phyloP scores from a whole-genome alignment of 306 rosid genomes.

The Vicia faba region DNA sequence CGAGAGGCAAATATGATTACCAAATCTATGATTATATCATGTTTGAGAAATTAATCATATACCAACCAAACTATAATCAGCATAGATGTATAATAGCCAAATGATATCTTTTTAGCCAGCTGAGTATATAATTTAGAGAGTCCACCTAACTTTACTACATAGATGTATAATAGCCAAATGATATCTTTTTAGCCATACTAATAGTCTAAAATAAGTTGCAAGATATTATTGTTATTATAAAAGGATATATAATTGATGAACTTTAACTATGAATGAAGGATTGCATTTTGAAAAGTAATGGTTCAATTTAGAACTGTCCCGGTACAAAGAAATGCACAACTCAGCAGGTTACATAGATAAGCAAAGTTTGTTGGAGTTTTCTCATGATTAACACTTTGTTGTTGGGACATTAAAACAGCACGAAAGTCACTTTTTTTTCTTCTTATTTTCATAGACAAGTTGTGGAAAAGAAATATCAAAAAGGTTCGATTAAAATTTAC shows the following conservation, averaged over 20 bases:
- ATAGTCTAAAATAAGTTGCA: slow-evolving; percentile 13
- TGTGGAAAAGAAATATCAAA: slow-evolving; percentile 35
- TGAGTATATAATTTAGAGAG: too few relatives aligned
- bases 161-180: too few relatives aligned
- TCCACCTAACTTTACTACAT: too few relatives aligned
- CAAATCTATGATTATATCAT: background rate
- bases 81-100: too few relatives aligned
- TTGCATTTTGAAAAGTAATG: slow-evolving; percentile 31
- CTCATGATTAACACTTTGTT: slow-evolving; percentile 31
- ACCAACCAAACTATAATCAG: too few relatives aligned
- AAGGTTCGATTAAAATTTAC: slow-evolving; percentile 23
- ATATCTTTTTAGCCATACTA: too few relatives aligned
- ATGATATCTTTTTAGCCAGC: too few relatives aligned
- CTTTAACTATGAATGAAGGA: slow-evolving; percentile 38
- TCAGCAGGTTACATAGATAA: slow-evolving; percentile 35
- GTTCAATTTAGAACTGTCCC: slow-evolving; percentile 40
- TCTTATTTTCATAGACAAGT: slow-evolving; percentile 15
- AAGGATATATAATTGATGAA: background rate
- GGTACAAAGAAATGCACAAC: slow-evolving; percentile 40
- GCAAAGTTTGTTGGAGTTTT: slow-evolving; percentile 34
- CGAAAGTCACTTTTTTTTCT: slow-evolving; percentile 33
- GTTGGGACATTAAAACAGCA: slow-evolving; percentile 48
- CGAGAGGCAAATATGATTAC: background rate
- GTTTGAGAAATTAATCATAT: background rate
- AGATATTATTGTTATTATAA: slow-evolving; percentile 29